Conservation (phyloP, 352 stramenopile species). For the Globisporangium ultimum region DNA sequence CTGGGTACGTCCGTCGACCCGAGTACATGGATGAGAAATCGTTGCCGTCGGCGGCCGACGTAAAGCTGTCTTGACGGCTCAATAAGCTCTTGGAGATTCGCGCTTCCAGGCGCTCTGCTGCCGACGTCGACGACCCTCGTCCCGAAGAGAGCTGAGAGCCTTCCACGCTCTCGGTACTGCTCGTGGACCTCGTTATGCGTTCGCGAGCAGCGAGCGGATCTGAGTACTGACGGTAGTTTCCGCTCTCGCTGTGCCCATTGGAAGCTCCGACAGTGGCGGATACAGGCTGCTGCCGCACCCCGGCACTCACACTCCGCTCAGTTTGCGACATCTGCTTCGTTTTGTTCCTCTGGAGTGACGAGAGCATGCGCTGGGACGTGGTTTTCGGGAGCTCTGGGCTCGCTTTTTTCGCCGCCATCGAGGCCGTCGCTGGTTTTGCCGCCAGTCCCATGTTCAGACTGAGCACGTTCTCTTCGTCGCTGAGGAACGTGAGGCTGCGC, state of each 20-base stretch:
- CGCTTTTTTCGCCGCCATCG: conserved; percentile 8
- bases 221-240: conserved; percentile 6
- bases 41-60: conserved; percentile 21
- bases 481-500: conserved; percentile 22
- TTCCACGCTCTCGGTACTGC: conserved; percentile 8
- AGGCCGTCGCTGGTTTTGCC: neutral
- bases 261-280: conserved; percentile 2
- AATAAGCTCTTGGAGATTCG: conserved; percentile 60
- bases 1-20: conserved; percentile 61
- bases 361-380: conserved; percentile 65
- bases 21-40: conserved; percentile 53
- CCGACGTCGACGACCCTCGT: conserved; percentile 23
- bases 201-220: neutral
- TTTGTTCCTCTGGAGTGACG: conserved; percentile 40
- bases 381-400: conserved; percentile 21
- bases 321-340: conserved; percentile 16
- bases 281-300: conserved; percentile 3
- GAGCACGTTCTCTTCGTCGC: conserved; percentile 15
- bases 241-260: conserved; percentile 9
- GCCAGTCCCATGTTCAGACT: conserved; percentile 7
- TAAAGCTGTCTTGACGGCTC: conserved; percentile 27
- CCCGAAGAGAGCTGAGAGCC: conserved; percentile 22
- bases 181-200: conserved; percentile 8
- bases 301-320: neutral
- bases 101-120: conserved; percentile 56